Evolutionary conservation across 2,329 filamentous ascomycete genomes (phyloP).

Genomic region (Phaeosphaeria sp.): DNA sequence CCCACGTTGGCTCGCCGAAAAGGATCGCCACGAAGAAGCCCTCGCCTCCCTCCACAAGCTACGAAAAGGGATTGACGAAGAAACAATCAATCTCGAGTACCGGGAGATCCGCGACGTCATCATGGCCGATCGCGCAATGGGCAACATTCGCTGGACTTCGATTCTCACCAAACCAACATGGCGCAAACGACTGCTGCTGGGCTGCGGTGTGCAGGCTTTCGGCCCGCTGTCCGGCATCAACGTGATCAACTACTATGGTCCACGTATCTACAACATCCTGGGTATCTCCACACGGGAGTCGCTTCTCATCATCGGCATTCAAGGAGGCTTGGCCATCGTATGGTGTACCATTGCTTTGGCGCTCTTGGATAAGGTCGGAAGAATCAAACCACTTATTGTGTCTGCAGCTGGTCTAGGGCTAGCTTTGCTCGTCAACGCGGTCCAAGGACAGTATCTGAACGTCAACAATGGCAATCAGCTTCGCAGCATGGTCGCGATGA

Average conservation of each 20-base stretch:
- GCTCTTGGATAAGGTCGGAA: slow-evolving; percentile 56
- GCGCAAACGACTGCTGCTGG: slow-evolving; percentile 56
- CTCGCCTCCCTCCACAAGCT: slow-evolving; percentile 26
- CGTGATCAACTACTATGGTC: slow-evolving; percentile 48
- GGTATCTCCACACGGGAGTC: slow-evolving; percentile 55
- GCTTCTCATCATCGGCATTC: slow-evolving; percentile 60
- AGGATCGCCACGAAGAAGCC: slow-evolving; percentile 60
- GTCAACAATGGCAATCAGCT: slow-evolving; percentile 46
- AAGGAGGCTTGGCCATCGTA: slow-evolving; percentile 57
- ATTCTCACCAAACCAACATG: slow-evolving; percentile 54
- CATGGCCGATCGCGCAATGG: slow-evolving; percentile 32
- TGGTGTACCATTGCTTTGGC: slow-evolving; percentile 56
- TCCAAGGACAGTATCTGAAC: slow-evolving; percentile 48
- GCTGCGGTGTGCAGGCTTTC: slow-evolving; percentile 57
- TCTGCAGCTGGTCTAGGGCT: slow-evolving; percentile 51
- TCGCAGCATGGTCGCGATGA: slow-evolving; percentile 56
- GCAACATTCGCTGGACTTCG: slow-evolving; percentile 50
- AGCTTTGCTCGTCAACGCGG: slow-evolving; percentile 46
- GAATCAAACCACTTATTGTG: slow-evolving; percentile 57
- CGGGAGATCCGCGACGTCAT: slow-evolving; percentile 32
- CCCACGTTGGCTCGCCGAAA: slow-evolving; percentile 65
- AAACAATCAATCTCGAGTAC: slow-evolving; percentile 28
- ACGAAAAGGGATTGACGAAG: slow-evolving; percentile 22
- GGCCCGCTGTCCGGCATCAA: slow-evolving; percentile 57
- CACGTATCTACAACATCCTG: slow-evolving; percentile 54